Percentiles rank a stretch among this genome's conserved stretches.
Evolutionary conservation across 2,329 filamentous ascomycete species (phyloP).

Genomic region (Trichophyton rubrum): DNA sequence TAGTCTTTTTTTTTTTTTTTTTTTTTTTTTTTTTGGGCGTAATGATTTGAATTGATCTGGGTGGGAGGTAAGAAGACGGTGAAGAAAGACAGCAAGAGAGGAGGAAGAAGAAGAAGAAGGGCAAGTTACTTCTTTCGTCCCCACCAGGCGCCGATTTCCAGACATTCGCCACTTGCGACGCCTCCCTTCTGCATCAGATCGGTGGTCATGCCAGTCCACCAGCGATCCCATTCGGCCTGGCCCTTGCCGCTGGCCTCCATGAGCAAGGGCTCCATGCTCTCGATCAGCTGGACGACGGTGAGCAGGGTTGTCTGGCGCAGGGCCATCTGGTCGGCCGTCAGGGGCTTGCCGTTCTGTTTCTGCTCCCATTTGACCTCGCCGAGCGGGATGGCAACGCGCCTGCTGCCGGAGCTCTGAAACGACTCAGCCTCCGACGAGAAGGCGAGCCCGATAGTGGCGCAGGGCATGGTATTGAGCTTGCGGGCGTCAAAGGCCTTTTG

Average conservation of each 20-base stretch:
- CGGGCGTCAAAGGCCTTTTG: constrained; percentile 60
- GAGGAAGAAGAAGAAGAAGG: not conserved
- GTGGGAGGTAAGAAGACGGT: too few relatives aligned
- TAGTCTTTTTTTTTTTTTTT: not conserved
- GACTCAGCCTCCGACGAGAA: constrained; percentile 68
- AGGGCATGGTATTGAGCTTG: constrained; percentile 61
- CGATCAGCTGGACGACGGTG: constrained; percentile 70
- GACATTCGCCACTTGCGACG: constrained; percentile 70
- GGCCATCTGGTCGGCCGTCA: constrained; percentile 58
- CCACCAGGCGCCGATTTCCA: constrained; percentile 57
- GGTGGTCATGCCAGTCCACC: constrained; percentile 76
- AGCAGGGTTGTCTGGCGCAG: constrained; percentile 67
- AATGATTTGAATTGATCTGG: too few relatives aligned
- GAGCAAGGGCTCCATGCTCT: constrained; percentile 70
- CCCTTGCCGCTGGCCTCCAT: constrained; percentile 75
- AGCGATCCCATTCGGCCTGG: constrained; percentile 82
- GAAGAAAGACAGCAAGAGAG: too few relatives aligned
- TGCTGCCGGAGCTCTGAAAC: constrained; percentile 56
- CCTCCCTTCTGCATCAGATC: constrained; percentile 69
- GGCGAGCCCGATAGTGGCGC: constrained; percentile 61
- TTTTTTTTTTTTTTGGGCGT: too few relatives aligned
- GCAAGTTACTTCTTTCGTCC: constrained; percentile 39
- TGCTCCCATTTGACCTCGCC: constrained; percentile 79
- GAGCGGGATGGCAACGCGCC: constrained; percentile 74
- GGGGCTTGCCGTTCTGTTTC: constrained; percentile 44